These are phyloP conservation scores for Saturnispora ahearnii DNA, from an alignment of 805 yeast genomes.

Conservation along the genomic window DNA sequence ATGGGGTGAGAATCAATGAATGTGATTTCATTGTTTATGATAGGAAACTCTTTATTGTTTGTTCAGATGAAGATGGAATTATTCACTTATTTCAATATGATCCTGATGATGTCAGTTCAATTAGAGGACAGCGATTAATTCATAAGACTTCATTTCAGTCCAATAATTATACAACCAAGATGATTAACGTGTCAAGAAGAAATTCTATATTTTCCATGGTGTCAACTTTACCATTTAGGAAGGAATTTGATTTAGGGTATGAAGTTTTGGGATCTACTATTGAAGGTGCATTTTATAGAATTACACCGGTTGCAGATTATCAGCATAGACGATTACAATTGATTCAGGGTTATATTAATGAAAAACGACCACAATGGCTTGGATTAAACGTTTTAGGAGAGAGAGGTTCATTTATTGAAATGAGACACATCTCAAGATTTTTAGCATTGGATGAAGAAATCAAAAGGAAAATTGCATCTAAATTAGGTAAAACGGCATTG, in stretches of 20 bases:
- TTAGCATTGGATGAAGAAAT: slow-evolving; percentile 48
- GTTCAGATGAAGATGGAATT: slow-evolving; percentile 58
- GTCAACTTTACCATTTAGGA: slow-evolving; percentile 22
- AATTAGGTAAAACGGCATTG: slow-evolving; percentile 49
- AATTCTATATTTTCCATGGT: slow-evolving; percentile 24
- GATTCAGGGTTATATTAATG: slow-evolving; percentile 78
- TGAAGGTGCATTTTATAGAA: slow-evolving; percentile 72
- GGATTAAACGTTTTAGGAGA: slow-evolving; percentile 78
- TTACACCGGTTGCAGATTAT: slow-evolving; percentile 67
- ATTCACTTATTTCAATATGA: slow-evolving; percentile 77
- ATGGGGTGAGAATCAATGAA: slow-evolving; percentile 50
- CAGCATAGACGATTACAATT: slow-evolving; percentile 74
- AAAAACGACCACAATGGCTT: slow-evolving; percentile 60
- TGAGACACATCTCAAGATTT: slow-evolving; percentile 46
- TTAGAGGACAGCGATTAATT: slow-evolving; percentile 68
- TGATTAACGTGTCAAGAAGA: slow-evolving; percentile 38
- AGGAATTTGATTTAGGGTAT: slow-evolving; percentile 30
- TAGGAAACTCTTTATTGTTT: slow-evolving; percentile 55
- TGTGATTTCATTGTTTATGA: slow-evolving; percentile 72
- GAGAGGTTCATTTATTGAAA: slow-evolving; percentile 58
- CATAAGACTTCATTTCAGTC: slow-evolving; percentile 62
- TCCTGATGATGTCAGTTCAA: slow-evolving; percentile 81
- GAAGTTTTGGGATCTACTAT: slow-evolving; percentile 63
- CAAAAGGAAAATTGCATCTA: slow-evolving; percentile 43
- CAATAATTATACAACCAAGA: slow-evolving; percentile 50